These are phyloP conservation scores for Fusarium sp. DNA, from an alignment of 2,329 filamentous ascomycete species.

Conservation along the genomic window DNA sequence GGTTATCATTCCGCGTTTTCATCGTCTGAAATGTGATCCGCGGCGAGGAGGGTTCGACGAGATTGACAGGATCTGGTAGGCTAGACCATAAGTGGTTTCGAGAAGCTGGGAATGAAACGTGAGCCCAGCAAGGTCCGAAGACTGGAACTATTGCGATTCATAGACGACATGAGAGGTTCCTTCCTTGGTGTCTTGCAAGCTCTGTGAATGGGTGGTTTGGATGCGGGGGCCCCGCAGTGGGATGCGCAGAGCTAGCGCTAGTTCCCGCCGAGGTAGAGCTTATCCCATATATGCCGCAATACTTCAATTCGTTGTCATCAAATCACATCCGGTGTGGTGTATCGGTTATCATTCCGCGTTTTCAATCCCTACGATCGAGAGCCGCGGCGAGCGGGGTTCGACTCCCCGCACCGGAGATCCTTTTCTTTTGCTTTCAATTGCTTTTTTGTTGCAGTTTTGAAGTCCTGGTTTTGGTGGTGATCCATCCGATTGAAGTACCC, in stretches of 20 bases:
- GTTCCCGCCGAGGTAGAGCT: fast-evolving
- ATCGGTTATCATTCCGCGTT: slow-evolving; percentile 39
- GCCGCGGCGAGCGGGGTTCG: slow-evolving; percentile 37
- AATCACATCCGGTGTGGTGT: slow-evolving; percentile 32
- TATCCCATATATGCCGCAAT: not conserved
- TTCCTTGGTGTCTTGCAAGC: no score
- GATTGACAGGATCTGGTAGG: not conserved
- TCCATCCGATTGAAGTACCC: not conserved
- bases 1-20: no score
- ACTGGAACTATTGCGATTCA: no score
- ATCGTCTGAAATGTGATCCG: no score
- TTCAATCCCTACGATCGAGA: not conserved
- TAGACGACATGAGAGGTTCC: no score
- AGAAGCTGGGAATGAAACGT: no score
- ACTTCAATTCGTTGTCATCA: fast-evolving
- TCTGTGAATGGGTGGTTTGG: no score
- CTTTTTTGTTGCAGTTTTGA: not conserved
- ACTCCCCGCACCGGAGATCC: slow-evolving; percentile 31
- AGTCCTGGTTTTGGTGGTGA: not conserved
- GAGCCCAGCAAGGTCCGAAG: no score
- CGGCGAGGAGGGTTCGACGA: no score
- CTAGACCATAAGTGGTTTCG: no score
- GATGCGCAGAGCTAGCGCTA: not conserved
- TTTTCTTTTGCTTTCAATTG: not conserved
- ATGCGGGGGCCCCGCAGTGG: not conserved